Base-by-base conservation (phyloP, 805 yeast genomes). In the Saccharomyces jurei region DNA sequence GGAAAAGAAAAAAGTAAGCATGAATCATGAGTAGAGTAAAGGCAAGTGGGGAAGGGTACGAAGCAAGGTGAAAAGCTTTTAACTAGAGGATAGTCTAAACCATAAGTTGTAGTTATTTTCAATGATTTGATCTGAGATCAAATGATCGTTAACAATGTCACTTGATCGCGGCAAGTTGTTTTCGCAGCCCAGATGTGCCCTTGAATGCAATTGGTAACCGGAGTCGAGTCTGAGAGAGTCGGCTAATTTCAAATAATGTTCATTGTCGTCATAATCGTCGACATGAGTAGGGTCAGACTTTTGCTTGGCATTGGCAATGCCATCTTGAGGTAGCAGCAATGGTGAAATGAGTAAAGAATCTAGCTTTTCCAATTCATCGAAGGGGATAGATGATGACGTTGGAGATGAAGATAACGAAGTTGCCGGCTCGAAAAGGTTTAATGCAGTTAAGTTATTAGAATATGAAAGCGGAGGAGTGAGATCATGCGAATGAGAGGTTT, bases 71-170 rank as follows among this genome's bases (percentile, higher is more conserved):
- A 36, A 13, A 22, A 17, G 10, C 22, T 17, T 36, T 17, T 36
- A 36, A 36, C 44, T 36, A 17, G 44, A 36, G 13, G 44, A 36
- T 36, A 61, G 60, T 53, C 58, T 61, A 44, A 67, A 55, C 71
- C 71, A 67, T 27, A 66, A 52, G 51, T 63, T 65, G 54, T 67
- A 67, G 55, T 67, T 64, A 46, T 63, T 61, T 54, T 66, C 71
- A 28, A 69, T 68, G 29, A 60, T 62, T 50, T 63, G 64, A 41
- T 67, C 71, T 4, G 44, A 36, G 44, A 36, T 36, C 44, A 36
- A 36, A 36, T 17, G 22, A 36, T 36, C 22, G 21, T 36, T 11
- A 36, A 17, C 17, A 4, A 21, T 8, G 13, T 36, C 44, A 11
- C 11, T 36, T 36, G 44, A 36, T 6, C 44, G 22, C 10, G 44